Evolutionary conservation across 768 basidiomycete genomes (phyloP), one percentile per base, ranked within the genome.

Genomic region (Sporobolomyces pararoseus): DNA sequence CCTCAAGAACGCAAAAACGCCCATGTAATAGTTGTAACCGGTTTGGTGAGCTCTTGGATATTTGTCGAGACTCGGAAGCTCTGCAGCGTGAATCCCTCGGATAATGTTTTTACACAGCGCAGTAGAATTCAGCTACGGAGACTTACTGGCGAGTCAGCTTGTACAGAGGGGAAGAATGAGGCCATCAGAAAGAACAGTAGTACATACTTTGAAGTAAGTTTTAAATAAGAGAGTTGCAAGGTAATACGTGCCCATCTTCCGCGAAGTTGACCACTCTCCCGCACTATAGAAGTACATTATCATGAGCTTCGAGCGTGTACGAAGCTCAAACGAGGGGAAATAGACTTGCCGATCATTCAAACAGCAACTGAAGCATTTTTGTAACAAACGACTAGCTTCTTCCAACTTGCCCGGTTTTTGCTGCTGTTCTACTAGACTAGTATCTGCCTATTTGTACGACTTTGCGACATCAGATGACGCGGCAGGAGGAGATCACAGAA

Each of bases 211-310:
- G 83, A 98, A 97, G 81, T 98, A 98, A 55, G 87, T 89, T 79
- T 98, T 98, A 79, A 99, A 81, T 64, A 93, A 87, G 58, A 95
- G 82, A 21, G 88, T 89, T 0, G 94, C 93, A 19, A 96, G 86
- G 76, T 92, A 90, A 81, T 98, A 98, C 2, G 93, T 85, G 1
- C 92, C 87, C 91, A 92, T 89, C 81, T 90, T 90, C 75, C 91
- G 82, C 83, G 57, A 86, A 80, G 29, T 72, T 44, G 37, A 44
- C 31, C 58, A 54, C 25, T 31, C 53, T 55, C 71, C 34, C 27
- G n/a, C 39, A 17, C 39, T 42, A 42, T 42, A 9, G 9, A 17
- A 9, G 39, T 42, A 9, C 39, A 42, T 42, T 42, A 42, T 9
- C 9, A 42, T 17, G 39, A n/a, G n/a, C n/a, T n/a, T n/a, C n/a